Evolutionary conservation across 2,329 filamentous ascomycete species (phyloP).

Genomic region (Westerdykella aurantiaca): DNA sequence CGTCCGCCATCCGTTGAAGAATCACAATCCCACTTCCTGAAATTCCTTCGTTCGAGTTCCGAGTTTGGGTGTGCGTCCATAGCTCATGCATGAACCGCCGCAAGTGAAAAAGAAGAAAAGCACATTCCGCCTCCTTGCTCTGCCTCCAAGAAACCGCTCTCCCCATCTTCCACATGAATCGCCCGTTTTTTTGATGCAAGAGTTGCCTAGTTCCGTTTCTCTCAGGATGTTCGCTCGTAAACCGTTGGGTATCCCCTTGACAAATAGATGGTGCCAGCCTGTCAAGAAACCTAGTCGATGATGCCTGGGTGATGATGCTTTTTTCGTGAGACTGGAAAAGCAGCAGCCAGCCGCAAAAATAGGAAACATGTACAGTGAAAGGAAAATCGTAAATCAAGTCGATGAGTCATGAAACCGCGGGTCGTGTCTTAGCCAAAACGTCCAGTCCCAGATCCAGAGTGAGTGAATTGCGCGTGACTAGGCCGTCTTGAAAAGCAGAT

Average conservation of each 20-base stretch:
- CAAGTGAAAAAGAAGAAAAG: no score
- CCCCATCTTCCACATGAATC: no score
- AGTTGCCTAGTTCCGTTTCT: conserved; percentile 28
- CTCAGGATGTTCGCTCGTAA: conserved; percentile 26
- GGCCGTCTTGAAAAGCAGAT: conserved; percentile 8
- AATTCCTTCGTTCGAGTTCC: no score
- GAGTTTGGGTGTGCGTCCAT: no score
- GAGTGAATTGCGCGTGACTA: conserved; percentile 6
- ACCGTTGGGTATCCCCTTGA: conserved; percentile 26
- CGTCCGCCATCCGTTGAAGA: no score
- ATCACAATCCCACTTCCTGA: no score
- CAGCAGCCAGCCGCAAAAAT: conserved; percentile 36
- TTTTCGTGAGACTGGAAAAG: conserved; percentile 34
- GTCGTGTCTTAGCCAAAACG: conserved; percentile 23
- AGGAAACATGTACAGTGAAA: conserved; percentile 36
- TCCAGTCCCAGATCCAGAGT: conserved; percentile 17
- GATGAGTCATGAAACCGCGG: conserved; percentile 27
- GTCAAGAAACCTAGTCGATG: conserved; percentile 33
- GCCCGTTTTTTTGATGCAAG: conserved; percentile 16
- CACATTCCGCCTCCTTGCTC: no score
- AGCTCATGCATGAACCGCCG: no score
- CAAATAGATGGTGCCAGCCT: conserved; percentile 22
- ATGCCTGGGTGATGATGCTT: conserved; percentile 34
- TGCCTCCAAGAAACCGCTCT: no score
- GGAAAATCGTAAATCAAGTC: conserved; percentile 34